Evolutionary conservation across 495 filamentous ascomycete genomes (phyloP), one percentile per base, ranked within the genome.

Genomic region (Podospora sp.): DNA sequence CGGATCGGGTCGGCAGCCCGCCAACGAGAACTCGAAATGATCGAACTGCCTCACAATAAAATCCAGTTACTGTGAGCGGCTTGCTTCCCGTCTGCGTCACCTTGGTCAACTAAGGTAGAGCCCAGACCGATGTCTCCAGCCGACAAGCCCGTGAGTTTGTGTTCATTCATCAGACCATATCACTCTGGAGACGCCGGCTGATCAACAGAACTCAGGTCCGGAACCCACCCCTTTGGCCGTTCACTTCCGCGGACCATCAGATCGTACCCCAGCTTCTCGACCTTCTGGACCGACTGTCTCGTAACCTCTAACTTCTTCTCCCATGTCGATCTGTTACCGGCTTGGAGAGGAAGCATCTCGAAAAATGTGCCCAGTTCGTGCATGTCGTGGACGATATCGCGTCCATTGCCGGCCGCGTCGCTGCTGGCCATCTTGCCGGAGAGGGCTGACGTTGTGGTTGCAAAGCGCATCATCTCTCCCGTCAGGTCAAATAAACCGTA

Each of bases 391-490:
- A 97, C 81, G 18, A 96, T 88, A n/a, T 83, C 85, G 8, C 85
- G 76, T 49, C 68, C 65, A 1, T 64, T 46, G 0, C 67, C 75
- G 11, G 51, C 70, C 0, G 63, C 65, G 3, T 64, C 74, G 51
- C 65, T 67, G 29, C 61, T 82, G n/a, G 86, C 86, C 59, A 89
- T 71, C 25, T 76, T 70, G 20, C 88, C 89, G 57, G 73, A 83
- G 20, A 89, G 87, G 0, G 91, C 91, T 71, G 92, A 90, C 21
- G 86, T 84, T 18, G 91, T 92, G 35, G 97, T 94, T 0, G 92
- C 93, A 77, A 96, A 97, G 29, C 93, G 85, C 95, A 99, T 99
- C 80, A 98, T 84, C 78, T 99, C 95, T 11, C 95, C 95, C 0
- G 91, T 90, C 58, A 97, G 82, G 77, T 99, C 95, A 70, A 97